Conservation (phyloP, 129 eudicot genomes). For the Chrysanthemum makinoi region DNA sequence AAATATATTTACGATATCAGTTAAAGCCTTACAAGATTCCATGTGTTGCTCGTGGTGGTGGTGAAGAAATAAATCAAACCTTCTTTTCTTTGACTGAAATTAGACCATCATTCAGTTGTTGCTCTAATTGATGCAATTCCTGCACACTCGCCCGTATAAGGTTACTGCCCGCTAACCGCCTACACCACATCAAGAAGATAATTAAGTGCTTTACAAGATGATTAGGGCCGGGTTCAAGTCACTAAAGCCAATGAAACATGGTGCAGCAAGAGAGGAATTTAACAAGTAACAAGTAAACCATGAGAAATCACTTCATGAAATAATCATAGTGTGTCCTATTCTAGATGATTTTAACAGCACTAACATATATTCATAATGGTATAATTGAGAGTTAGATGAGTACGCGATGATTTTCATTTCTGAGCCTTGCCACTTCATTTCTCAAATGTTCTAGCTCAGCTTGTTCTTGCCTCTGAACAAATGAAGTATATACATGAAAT, state of each 20-base stretch:
- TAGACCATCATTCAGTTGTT: conserved; percentile 55
- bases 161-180: conserved; percentile 66
- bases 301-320: not conserved
- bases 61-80: conserved; percentile 34
- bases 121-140: conserved; percentile 58
- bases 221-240: not conserved
- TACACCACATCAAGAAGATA: conserved; percentile 21
- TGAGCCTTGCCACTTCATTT: conserved; percentile 60
- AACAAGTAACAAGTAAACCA: not conserved
- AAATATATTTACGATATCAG: not conserved
- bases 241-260: not conserved
- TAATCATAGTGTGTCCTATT: not conserved
- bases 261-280: not conserved
- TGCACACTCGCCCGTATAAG: conserved; percentile 47
- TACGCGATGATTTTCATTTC: conserved; percentile 59
- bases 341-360: not conserved
- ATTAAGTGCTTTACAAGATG: not conserved
- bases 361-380: not conserved
- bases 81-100: conserved; percentile 58
- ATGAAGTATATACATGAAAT: conserved; percentile 5
- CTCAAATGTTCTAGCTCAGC: conserved; percentile 53
- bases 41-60: not conserved
- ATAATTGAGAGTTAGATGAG: not conserved
- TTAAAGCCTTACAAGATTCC: not conserved
- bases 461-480: conserved; percentile 37